phyloP scores from a whole-genome alignment of 2,329 filamentous ascomycete species.

The Ilyonectria mors-panacis region DNA sequence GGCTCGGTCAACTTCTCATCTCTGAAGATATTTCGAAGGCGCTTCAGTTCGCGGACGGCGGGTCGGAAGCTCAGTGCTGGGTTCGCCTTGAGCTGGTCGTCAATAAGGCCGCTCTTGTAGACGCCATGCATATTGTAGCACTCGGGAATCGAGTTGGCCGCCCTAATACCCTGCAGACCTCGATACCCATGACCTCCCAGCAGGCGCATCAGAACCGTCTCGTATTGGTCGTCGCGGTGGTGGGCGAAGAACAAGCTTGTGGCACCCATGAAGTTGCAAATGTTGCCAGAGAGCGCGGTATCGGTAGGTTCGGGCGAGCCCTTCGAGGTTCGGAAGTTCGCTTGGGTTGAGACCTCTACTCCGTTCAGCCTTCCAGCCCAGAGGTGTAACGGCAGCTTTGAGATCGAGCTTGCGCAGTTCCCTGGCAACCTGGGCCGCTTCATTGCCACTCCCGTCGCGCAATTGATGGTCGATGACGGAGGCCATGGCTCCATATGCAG shows the following conservation, averaged over 20 bases:
- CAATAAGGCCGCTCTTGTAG: constrained; percentile 73
- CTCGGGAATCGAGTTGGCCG: constrained; percentile 82
- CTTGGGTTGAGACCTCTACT: constrained; percentile 50
- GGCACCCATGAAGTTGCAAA: constrained; percentile 68
- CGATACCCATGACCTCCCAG: constrained; percentile 75
- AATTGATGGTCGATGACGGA: constrained; percentile 72
- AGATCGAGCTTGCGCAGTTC: constrained; percentile 58
- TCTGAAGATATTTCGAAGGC: constrained; percentile 49
- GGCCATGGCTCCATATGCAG: constrained; percentile 58
- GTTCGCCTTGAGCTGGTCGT: constrained; percentile 57
- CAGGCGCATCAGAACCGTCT: constrained; percentile 88
- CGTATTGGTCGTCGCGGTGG: constrained; percentile 91
- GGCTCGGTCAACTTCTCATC: constrained; percentile 47
- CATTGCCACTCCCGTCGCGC: constrained; percentile 65
- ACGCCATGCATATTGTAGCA: constrained; percentile 82
- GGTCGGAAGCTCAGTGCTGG: constrained; percentile 59
- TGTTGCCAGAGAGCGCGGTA: constrained; percentile 79
- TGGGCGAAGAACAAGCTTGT: constrained; percentile 83
- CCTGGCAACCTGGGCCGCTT: constrained; percentile 64
- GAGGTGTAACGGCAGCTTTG: constrained; percentile 42
- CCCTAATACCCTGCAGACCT: constrained; percentile 80
- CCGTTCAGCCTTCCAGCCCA: constrained; percentile 64
- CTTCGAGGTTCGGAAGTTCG: constrained; percentile 78
- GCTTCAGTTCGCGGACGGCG: constrained; percentile 47
- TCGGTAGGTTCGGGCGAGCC: constrained; percentile 78